Evolutionary conservation across 345 rosid species (phyloP).

Genomic region (Moringa oleifera): DNA sequence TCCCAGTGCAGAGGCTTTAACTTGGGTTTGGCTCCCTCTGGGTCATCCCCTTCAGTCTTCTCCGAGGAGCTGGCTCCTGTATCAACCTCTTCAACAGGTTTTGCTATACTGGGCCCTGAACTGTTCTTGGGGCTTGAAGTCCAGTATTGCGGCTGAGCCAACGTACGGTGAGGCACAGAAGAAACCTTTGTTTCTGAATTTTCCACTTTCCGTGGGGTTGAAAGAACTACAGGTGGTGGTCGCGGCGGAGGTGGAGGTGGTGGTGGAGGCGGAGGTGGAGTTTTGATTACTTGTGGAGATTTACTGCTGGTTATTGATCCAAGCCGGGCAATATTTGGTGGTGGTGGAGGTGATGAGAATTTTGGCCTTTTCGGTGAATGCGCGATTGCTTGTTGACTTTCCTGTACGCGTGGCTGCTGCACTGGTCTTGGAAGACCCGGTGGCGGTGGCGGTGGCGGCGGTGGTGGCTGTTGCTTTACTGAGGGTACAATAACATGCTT

Average conservation of each 20-base stretch:
- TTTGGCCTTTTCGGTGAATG: conserved; percentile 44
- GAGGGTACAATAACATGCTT: conserved; percentile 81
- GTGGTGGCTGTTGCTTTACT: conserved; percentile 33
- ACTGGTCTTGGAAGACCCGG: conserved; percentile 10
- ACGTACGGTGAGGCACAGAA: conserved; percentile 22
- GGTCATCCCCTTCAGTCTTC: conserved; percentile 57
- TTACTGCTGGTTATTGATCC: conserved; percentile 44
- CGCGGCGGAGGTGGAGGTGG: conserved; percentile 56
- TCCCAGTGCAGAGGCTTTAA: conserved; percentile 97
- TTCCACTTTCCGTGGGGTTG: conserved; percentile 33
- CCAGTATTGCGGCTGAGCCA: conserved; percentile 29
- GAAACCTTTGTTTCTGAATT: conserved; percentile 27
- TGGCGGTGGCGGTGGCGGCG: conserved; percentile 21
- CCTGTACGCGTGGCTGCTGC: background rate
- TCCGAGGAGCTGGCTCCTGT: conserved; percentile 34
- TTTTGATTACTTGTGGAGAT: conserved; percentile 30
- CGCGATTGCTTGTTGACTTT: conserved; percentile 17
- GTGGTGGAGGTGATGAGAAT: conserved; percentile 79
- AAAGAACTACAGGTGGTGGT: conserved; percentile 20
- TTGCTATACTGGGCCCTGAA: conserved; percentile 19
- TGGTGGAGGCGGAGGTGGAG: conserved; percentile 44
- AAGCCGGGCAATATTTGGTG: conserved; percentile 82
- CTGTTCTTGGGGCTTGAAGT: conserved; percentile 40
- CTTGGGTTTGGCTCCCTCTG: conserved; percentile 69
- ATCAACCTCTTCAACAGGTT: conserved; percentile 28